phyloP scores from a whole-genome alignment of 176 grass and related monocot species.

The Tillandsia fasciculata region DNA sequence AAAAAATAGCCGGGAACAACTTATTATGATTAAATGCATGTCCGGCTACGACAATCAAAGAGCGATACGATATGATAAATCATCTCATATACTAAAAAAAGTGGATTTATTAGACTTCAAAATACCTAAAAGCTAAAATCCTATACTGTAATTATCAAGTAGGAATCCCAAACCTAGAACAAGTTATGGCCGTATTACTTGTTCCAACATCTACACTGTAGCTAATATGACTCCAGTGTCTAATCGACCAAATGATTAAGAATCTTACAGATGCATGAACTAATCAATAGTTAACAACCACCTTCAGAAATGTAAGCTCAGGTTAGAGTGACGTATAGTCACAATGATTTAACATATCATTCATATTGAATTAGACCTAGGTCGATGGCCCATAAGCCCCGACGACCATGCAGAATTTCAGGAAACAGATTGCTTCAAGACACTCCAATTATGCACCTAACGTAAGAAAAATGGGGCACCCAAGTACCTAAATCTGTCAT shows the following conservation, averaged over 20 bases:
- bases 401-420: slow-evolving; percentile 26
- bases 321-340: not conserved
- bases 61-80: too few species aligned
- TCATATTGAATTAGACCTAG: not conserved
- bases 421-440: slow-evolving; percentile 27
- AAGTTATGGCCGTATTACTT: too few species aligned
- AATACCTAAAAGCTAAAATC: too few species aligned
- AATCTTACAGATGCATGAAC: not conserved
- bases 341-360: not conserved
- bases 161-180: too few species aligned
- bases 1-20: too few species aligned
- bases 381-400: slow-evolving; percentile 11
- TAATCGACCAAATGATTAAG: not conserved
- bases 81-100: too few species aligned
- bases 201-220: too few species aligned
- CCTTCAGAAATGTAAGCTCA: too few species aligned
- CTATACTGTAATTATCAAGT: too few species aligned
- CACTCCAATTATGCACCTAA: not conserved
- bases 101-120: too few species aligned
- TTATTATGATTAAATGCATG: too few species aligned
- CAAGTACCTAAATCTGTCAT: not conserved
- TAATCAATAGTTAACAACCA: not conserved
- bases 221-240: not conserved
- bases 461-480: slow-evolving; percentile 4
- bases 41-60: too few species aligned